These are phyloP conservation scores for Xylaria sp. DNA, from an alignment of 495 filamentous ascomycete genomes.

Conservation along the genomic window DNA sequence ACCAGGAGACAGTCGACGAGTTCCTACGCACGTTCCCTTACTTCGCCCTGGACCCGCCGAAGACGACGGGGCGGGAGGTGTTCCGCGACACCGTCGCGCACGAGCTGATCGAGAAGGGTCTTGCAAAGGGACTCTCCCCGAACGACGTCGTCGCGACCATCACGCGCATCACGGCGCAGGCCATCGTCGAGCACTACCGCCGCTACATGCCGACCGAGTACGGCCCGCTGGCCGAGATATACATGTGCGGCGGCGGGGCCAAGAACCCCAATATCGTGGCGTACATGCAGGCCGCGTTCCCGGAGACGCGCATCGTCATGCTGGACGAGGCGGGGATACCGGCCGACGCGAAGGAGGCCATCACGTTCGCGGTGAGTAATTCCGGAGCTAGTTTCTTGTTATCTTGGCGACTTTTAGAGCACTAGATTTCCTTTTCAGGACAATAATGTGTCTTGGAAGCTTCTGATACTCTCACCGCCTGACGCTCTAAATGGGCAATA, in stretches of 20 bases:
- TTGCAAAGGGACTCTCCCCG: slow-evolving; percentile 49
- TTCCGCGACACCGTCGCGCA: slow-evolving; percentile 62
- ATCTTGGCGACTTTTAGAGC: too few species aligned
- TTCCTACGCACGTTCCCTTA: slow-evolving; percentile 56
- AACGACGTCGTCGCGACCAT: slow-evolving; percentile 63
- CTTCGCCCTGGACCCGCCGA: slow-evolving; percentile 58
- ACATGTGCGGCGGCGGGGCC: slow-evolving; percentile 66
- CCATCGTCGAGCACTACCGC: slow-evolving; percentile 62
- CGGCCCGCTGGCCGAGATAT: slow-evolving; percentile 60
- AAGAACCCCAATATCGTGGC: slow-evolving; percentile 63
- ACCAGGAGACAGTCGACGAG: slow-evolving; percentile 60
- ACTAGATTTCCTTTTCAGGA: too few species aligned
- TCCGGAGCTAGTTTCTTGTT: too few species aligned
- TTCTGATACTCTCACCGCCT: too few species aligned
- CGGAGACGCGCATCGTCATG: slow-evolving; percentile 57
- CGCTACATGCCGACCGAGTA: slow-evolving; percentile 53
- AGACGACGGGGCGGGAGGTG: slow-evolving; percentile 65
- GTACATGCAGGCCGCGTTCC: slow-evolving; percentile 58
- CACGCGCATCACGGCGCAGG: slow-evolving; percentile 63
- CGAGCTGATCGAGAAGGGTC: slow-evolving; percentile 55
- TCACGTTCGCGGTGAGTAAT: slow-evolving; percentile 53
- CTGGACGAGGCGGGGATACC: slow-evolving; percentile 62
- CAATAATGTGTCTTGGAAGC: too few species aligned
- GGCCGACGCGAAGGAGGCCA: slow-evolving; percentile 62
- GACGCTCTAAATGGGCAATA: too few species aligned